phyloP scores from a whole-genome alignment of 2,329 filamentous ascomycete genomes.

The Epicoccum sorghinum region DNA sequence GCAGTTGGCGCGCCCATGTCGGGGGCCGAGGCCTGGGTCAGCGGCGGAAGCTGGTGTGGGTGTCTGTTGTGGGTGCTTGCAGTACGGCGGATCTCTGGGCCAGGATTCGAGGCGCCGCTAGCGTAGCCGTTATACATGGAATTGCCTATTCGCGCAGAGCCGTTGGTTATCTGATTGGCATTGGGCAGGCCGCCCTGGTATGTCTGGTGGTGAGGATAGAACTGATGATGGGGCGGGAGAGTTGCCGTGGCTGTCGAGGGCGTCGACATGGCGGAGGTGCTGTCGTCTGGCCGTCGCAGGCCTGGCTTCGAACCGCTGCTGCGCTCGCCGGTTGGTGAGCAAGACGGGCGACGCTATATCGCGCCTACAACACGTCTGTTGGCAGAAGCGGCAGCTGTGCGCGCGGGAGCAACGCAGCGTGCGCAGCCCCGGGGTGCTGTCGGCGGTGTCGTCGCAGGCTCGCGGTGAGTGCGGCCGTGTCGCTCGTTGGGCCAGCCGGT shows the following conservation, averaged over 20 bases:
- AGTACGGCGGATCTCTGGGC: constrained; percentile 45
- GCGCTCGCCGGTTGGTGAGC: constrained; percentile 23
- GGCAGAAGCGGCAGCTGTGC: background rate
- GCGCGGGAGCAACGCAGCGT: constrained; percentile 19
- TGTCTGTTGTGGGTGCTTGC: constrained; percentile 35
- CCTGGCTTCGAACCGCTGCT: constrained; percentile 38
- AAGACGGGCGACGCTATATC: constrained; percentile 13
- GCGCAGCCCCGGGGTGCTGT: constrained; percentile 20
- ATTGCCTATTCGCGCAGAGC: constrained; percentile 41
- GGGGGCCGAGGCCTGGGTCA: constrained; percentile 26
- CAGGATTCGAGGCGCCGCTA: constrained; percentile 39
- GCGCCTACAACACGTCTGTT: background rate
- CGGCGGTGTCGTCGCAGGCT: constrained; percentile 14
- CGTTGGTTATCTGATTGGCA: constrained; percentile 40
- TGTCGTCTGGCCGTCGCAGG: constrained; percentile 29
- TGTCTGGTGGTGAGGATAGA: constrained; percentile 49
- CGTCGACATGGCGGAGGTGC: constrained; percentile 48
- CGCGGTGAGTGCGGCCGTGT: constrained; percentile 23
- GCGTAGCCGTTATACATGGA: constrained; percentile 49
- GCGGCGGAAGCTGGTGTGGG: constrained; percentile 41
- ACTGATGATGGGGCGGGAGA: constrained; percentile 49
- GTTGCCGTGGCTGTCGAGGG: constrained; percentile 53
- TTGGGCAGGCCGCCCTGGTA: constrained; percentile 38
- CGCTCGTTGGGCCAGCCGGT: constrained; percentile 27
- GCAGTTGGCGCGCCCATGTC: constrained; percentile 32